Evolutionary conservation across 352 stramenopile genomes (phyloP).

Genomic region (Pythium rhizo-oryzae): DNA sequence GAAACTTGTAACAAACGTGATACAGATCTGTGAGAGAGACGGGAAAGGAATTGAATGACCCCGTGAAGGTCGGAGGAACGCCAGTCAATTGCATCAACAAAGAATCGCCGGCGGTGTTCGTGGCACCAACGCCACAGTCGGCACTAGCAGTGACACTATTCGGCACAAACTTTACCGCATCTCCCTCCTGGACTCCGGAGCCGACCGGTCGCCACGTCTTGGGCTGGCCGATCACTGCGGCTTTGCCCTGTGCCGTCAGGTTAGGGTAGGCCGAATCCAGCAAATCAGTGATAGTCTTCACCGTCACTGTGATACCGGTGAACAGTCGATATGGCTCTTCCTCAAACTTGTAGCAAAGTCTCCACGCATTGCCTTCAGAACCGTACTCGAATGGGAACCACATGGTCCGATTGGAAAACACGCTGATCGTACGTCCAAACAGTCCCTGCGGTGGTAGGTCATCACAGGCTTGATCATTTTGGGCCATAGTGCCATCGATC

Average conservation of each 20-base stretch:
- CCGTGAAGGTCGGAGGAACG: constrained; percentile 37
- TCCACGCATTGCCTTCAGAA: constrained; percentile 46
- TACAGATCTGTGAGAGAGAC: constrained; percentile 46
- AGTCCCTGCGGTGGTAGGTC: constrained; percentile 45
- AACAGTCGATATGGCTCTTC: constrained; percentile 55
- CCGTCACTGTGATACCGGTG: constrained; percentile 38
- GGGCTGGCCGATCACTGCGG: constrained; percentile 47
- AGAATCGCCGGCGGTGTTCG: constrained; percentile 45
- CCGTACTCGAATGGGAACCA: constrained; percentile 61
- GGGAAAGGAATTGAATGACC: constrained; percentile 44
- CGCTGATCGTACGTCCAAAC: constrained; percentile 32
- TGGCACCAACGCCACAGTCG: constrained; percentile 43
- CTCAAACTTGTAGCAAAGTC: constrained; percentile 72
- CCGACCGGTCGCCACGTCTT: constrained; percentile 56
- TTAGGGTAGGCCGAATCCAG: constrained; percentile 42
- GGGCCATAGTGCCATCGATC: constrained; percentile 26
- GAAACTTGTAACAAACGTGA: constrained; percentile 74
- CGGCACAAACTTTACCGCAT: constrained; percentile 58
- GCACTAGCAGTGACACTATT: constrained; percentile 45
- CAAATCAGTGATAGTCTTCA: constrained; percentile 57
- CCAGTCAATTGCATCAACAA: constrained; percentile 40
- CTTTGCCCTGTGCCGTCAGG: constrained; percentile 31
- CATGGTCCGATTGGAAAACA: constrained; percentile 46
- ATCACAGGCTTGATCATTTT: constrained; percentile 38
- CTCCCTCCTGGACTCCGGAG: constrained; percentile 45